phyloP scores from a whole-genome alignment of 2,329 filamentous ascomycete species.

The Neopestalotiopsis sp. region DNA sequence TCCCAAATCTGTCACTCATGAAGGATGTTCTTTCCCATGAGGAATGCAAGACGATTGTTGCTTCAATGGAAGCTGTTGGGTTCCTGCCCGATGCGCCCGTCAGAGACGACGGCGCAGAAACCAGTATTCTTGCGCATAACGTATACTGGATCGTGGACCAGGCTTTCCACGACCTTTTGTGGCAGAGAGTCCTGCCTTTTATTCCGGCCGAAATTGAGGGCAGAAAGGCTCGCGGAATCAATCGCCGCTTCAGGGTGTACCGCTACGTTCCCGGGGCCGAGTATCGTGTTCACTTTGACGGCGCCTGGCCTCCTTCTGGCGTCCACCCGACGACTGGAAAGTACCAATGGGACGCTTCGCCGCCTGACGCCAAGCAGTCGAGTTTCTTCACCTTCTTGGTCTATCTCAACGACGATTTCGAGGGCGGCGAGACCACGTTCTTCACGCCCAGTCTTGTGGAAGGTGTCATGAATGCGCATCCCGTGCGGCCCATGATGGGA shows the following conservation, averaged over 20 bases:
- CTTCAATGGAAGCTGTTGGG: conserved; percentile 67
- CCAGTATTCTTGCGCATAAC: conserved; percentile 72
- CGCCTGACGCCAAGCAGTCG: conserved; percentile 63
- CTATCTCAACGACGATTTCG: conserved; percentile 75
- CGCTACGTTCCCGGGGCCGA: conserved; percentile 76
- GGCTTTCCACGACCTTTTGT: conserved; percentile 67
- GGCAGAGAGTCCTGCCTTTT: conserved; percentile 63
- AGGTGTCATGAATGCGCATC: conserved; percentile 72
- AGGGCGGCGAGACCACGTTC: conserved; percentile 74
- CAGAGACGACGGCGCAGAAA: conserved; percentile 64
- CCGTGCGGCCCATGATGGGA: conserved; percentile 72
- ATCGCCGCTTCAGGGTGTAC: conserved; percentile 74
- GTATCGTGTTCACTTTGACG: conserved; percentile 74
- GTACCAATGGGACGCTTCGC: conserved; percentile 73
- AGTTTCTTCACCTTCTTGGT: conserved; percentile 73
- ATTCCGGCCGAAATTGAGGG: conserved; percentile 63
- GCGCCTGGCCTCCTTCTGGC: conserved; percentile 75
- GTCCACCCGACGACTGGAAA: conserved; percentile 56
- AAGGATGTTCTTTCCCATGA: conserved; percentile 63
- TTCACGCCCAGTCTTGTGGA: conserved; percentile 70
- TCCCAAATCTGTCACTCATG: conserved; percentile 66
- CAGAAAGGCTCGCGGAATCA: conserved; percentile 65
- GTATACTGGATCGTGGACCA: conserved; percentile 75
- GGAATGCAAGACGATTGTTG: conserved; percentile 71
- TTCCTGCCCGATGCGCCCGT: conserved; percentile 73